Percentiles rank a stretch among this genome's conserved stretches.
phyloP scores from a whole-genome alignment of 345 rosid species.

The Mercurialis annua region DNA sequence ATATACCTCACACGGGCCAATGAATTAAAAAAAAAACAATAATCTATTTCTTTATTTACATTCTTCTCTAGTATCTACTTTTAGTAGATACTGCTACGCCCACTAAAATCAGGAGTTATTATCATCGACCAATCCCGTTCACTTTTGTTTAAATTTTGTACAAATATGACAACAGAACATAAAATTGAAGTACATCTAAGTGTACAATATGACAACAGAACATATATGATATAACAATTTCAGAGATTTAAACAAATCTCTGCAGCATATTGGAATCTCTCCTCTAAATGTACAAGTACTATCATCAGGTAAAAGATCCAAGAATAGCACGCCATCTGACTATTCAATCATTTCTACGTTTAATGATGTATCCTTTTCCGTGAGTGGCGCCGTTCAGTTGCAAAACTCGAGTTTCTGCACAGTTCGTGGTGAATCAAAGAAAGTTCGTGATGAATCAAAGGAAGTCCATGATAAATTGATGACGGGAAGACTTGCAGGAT shows the following conservation, averaged over 20 bases:
- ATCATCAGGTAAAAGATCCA: neutral
- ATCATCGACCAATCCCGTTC: too few species aligned
- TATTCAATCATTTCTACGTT: slow-evolving; percentile 20
- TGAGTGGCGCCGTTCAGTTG: slow-evolving; percentile 18
- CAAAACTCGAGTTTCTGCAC: slow-evolving; percentile 39
- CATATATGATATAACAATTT: slow-evolving; percentile 6
- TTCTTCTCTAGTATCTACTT: too few species aligned
- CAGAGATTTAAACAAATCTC: slow-evolving; percentile 16
- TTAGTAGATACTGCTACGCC: too few species aligned
- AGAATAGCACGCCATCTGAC: neutral
- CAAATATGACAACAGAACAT: slow-evolving; percentile 25
- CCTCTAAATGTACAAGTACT: neutral
- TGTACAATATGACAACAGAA: slow-evolving; percentile 32
- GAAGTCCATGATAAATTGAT: too few species aligned
- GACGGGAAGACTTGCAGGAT: neutral
- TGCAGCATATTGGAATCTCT: slow-evolving; percentile 6
- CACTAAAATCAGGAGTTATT: too few species aligned
- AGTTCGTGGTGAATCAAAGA: slow-evolving; percentile 5
- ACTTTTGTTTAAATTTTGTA: slow-evolving; percentile 26
- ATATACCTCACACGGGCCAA: too few species aligned
- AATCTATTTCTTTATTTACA: too few species aligned
- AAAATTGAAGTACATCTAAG: slow-evolving; percentile 21
- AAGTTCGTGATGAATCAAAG: too few species aligned
- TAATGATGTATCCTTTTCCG: slow-evolving; percentile 42
- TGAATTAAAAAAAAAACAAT: too few species aligned